These are phyloP conservation scores for Ascoidea rubescens DNA, from an alignment of 805 yeast genomes.

Conservation along the genomic window DNA sequence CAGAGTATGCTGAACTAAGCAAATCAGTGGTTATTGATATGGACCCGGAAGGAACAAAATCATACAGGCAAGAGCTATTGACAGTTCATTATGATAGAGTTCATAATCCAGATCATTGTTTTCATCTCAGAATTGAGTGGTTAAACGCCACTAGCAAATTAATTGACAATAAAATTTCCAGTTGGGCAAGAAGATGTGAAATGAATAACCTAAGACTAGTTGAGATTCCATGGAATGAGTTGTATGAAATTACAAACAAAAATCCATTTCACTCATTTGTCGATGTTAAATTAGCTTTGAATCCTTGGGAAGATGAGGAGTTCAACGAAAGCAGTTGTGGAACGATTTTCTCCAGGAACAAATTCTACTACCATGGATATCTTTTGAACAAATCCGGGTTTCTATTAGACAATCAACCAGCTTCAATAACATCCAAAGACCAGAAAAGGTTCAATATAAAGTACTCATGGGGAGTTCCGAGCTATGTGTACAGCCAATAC, in stretches of 20 bases:
- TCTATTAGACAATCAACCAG: constrained; percentile 45
- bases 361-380: constrained; percentile 65
- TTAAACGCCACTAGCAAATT: constrained; percentile 75
- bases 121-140: constrained; percentile 89
- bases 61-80: constrained; percentile 65
- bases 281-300: constrained; percentile 45
- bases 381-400: constrained; percentile 61
- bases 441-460: constrained; percentile 40
- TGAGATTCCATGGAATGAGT: constrained; percentile 85
- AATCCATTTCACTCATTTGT: constrained; percentile 87
- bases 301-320: constrained; percentile 49
- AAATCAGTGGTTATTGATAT: constrained; percentile 55
- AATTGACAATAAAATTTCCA: constrained; percentile 62
- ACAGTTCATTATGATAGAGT: constrained; percentile 83
- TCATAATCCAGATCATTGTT: constrained; percentile 91
- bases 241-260: constrained; percentile 56
- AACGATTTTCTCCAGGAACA: constrained; percentile 21
- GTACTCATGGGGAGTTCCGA: constrained; percentile 88
- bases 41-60: constrained; percentile 49
- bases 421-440: not conserved
- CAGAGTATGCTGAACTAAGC: constrained; percentile 39
- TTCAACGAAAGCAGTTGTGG: constrained; percentile 4
- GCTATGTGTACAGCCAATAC: constrained; percentile 73
- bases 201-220: constrained; percentile 70
- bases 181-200: constrained; percentile 76